Conservation (phyloP, 2,329 filamentous ascomycete genomes). For the Trichoderma sp. region DNA sequence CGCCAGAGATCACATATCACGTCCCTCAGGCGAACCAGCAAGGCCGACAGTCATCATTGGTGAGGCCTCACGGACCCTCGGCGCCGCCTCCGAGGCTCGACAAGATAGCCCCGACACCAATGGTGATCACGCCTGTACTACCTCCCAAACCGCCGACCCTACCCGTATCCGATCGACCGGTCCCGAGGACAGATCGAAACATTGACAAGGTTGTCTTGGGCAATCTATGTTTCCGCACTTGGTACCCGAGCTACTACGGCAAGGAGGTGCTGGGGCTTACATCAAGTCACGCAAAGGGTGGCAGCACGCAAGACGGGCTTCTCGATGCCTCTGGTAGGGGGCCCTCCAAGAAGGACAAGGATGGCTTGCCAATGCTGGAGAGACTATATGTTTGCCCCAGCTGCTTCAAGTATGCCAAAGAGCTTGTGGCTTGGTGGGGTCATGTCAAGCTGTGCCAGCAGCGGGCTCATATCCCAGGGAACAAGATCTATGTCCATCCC, state of each 20-base stretch:
- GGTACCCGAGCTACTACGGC: conserved; percentile 90
- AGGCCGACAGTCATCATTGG: conserved; percentile 38
- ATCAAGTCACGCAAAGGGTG: conserved; percentile 37
- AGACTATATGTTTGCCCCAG: conserved; percentile 83
- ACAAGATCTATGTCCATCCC: conserved; percentile 71
- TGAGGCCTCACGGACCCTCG: conserved; percentile 42
- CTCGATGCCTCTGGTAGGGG: conserved; percentile 38
- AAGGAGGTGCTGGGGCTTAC: conserved; percentile 66
- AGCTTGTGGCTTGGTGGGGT: conserved; percentile 59
- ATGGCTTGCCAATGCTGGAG: conserved; percentile 56
- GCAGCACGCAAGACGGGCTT: conserved; percentile 35
- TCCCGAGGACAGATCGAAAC: conserved; percentile 65
- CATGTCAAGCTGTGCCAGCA: conserved; percentile 62
- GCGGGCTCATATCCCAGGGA: conserved; percentile 60
- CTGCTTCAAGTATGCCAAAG: conserved; percentile 89
- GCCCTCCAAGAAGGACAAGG: conserved; percentile 41
- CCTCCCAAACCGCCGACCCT: conserved; percentile 41
- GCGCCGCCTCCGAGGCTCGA: conserved; percentile 39
- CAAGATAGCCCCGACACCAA: conserved; percentile 34
- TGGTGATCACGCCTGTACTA: conserved; percentile 27
- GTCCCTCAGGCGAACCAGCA: conserved; percentile 41
- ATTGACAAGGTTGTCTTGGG: conserved; percentile 86
- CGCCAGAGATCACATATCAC: conserved; percentile 48
- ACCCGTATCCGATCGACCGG: conserved; percentile 39
- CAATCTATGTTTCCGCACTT: conserved; percentile 79